These are phyloP conservation scores for Penicillium subrubescens DNA, from an alignment of 495 filamentous ascomycete genomes.

Conservation along the genomic window DNA sequence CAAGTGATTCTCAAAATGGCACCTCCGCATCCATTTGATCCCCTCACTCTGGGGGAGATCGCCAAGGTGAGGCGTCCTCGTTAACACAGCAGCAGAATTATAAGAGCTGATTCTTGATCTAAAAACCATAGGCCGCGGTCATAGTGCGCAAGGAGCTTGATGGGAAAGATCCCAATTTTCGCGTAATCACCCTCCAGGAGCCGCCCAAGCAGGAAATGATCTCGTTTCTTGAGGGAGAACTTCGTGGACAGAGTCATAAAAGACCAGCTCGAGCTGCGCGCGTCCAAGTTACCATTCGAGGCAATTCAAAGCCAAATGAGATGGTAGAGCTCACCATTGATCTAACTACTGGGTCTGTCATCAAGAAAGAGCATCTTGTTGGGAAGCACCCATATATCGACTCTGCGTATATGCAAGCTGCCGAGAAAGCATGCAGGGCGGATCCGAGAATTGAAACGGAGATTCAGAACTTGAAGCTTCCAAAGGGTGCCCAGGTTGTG, in stretches of 20 bases:
- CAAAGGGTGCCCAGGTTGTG: conserved; percentile 30
- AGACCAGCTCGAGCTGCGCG: conserved; percentile 23
- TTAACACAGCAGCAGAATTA: neutral
- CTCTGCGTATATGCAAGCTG: conserved; percentile 32
- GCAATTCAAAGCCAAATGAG: conserved; percentile 12
- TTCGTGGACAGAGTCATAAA: conserved; percentile 3
- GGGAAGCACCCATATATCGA: conserved; percentile 37
- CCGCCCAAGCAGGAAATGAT: conserved; percentile 32
- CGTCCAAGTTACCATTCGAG: conserved; percentile 21
- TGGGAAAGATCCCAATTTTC: conserved; percentile 17
- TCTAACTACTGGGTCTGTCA: conserved; percentile 12
- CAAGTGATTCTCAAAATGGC: conserved; percentile 6
- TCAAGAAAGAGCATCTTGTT: conserved; percentile 14
- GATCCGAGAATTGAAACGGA: conserved; percentile 24
- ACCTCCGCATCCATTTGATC: conserved; percentile 29
- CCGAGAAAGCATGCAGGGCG: conserved; percentile 30
- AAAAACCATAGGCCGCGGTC: conserved; percentile 13
- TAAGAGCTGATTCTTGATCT: neutral
- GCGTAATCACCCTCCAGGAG: conserved; percentile 30
- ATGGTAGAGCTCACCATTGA: conserved; percentile 24
- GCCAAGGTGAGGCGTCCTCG: conserved; percentile 12
- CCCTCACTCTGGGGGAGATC: conserved; percentile 28
- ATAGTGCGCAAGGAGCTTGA: conserved; percentile 11
- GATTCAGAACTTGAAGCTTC: conserved; percentile 30
- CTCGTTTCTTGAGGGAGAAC: conserved; percentile 28